Conservation (phyloP, 441 rosid genomes). For the Erodium trifolium region DNA sequence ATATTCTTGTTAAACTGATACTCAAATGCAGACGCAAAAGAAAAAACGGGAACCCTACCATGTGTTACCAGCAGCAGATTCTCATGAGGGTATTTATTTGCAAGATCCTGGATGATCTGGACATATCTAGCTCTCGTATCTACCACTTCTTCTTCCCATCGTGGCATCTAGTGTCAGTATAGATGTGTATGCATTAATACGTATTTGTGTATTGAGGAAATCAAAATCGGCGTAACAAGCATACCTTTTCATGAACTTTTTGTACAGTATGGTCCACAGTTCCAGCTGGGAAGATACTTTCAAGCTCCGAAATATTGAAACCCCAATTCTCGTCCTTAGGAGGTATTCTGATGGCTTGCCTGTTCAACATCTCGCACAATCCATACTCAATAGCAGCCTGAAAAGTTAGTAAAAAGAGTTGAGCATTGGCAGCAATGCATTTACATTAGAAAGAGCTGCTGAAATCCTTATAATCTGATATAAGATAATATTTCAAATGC, state of each 20-base stretch:
- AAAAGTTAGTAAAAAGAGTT: background rate
- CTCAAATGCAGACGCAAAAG: background rate
- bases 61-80: slow-evolving; percentile 86
- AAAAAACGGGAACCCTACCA: slow-evolving; percentile 34
- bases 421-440: background rate
- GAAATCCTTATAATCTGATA: background rate
- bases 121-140: slow-evolving; percentile 55
- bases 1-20: background rate
- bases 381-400: slow-evolving; percentile 78
- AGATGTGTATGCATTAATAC: background rate
- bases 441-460: background rate
- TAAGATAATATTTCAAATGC: background rate
- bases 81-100: slow-evolving; percentile 73
- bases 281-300: slow-evolving; percentile 60
- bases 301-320: slow-evolving; percentile 50
- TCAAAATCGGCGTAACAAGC: background rate
- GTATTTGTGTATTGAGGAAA: background rate
- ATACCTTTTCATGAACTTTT: slow-evolving; percentile 56
- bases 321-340: slow-evolving; percentile 62
- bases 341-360: slow-evolving; percentile 41
- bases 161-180: slow-evolving; percentile 53
- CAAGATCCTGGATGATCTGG: slow-evolving; percentile 49
- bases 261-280: slow-evolving; percentile 50
- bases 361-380: slow-evolving; percentile 67
- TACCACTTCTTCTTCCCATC: slow-evolving; percentile 57